Conservation (phyloP, 2,329 filamentous ascomycete species). For the Penicillium sp. region DNA sequence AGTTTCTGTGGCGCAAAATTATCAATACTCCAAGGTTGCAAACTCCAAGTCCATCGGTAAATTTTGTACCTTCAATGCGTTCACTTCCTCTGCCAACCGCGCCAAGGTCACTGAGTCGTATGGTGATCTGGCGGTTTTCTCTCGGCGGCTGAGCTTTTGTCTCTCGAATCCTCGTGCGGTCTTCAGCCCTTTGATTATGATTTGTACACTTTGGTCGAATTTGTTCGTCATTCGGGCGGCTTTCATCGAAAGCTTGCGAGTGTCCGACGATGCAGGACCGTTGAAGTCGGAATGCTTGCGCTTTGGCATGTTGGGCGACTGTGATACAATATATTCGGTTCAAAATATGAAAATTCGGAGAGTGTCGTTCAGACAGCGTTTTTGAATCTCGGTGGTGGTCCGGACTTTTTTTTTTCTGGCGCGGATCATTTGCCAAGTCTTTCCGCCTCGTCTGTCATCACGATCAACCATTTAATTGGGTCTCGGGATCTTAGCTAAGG, state of each 20-base stretch:
- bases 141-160: constrained; percentile 61
- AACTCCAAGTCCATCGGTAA: background rate
- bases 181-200: constrained; percentile 56
- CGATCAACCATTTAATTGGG: background rate
- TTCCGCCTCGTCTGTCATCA: constrained; percentile 8
- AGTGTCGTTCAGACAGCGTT: background rate
- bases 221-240: constrained; percentile 45
- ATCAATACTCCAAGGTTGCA: constrained; percentile 6
- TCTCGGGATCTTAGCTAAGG: background rate
- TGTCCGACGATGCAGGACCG: constrained; percentile 19
- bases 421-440: constrained; percentile 22
- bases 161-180: constrained; percentile 61
- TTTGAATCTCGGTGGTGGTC: background rate
- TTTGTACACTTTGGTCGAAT: constrained; percentile 51
- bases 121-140: constrained; percentile 53
- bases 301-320: constrained; percentile 36
- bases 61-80: constrained; percentile 53
- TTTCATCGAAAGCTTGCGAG: constrained; percentile 34
- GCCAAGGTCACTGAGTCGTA: constrained; percentile 41
- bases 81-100: constrained; percentile 56
- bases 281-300: constrained; percentile 40
- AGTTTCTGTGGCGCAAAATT: constrained; percentile 42
- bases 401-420: constrained; percentile 21
- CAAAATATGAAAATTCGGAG: background rate
- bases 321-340: background rate